Base-by-base conservation (phyloP, 495 filamentous ascomycete species). In the Acidiella bohemica region DNA sequence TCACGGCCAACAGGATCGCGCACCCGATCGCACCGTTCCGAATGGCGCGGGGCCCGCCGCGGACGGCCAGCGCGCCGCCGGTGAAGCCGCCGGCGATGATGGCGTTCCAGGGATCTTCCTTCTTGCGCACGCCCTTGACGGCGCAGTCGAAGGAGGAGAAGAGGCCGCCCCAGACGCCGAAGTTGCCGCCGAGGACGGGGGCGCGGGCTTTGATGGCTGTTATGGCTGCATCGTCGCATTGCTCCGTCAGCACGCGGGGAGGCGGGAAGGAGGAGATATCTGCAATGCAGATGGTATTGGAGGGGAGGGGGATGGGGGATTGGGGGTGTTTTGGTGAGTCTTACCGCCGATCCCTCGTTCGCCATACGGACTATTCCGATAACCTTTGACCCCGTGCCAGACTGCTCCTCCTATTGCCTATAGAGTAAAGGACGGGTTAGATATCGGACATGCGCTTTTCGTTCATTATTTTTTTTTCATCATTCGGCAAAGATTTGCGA, bases 331-430 rank as follows among this genome's bases (percentile, higher is more conserved):
- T n/a, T n/a, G n/a, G n/a, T n/a, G n/a, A n/a, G n/a, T n/a, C n/a
- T 3, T 59, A 59, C 56, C 84, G 50, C 92, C 90, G 67, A 96
- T 86, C 60, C 88, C 71, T 53, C 90, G 74, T 72, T 96, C 92
- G 53, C 90, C 90, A 60, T 93, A 84, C 36, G 76, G 76, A 42
- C 70, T 75, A 69, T 93, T 93, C 32, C 88, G 65, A 68, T 83
- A 93, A 39, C 88, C 90, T 67, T 97, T 97, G 32, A 97, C 77
- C 53, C 92, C 92, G 64, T 97, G 90, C 90, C 90, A 97, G 59
- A 96, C 76, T 41, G 60, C 46, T 41, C 90, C 90, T 55, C 90
- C 90, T 49, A 97, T 85, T 42, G 79, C 78, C 78, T 84, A n/a
- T n/a, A n/a, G n/a, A n/a, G n/a, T n/a, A 50, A 7, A 18, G n/a